A percentile compares a stretch with the other conserved stretches of the same genome.
These are phyloP conservation scores for Metschnikowia amazonensis DNA, from an alignment of 805 yeast genomes.

Conservation along the genomic window DNA sequence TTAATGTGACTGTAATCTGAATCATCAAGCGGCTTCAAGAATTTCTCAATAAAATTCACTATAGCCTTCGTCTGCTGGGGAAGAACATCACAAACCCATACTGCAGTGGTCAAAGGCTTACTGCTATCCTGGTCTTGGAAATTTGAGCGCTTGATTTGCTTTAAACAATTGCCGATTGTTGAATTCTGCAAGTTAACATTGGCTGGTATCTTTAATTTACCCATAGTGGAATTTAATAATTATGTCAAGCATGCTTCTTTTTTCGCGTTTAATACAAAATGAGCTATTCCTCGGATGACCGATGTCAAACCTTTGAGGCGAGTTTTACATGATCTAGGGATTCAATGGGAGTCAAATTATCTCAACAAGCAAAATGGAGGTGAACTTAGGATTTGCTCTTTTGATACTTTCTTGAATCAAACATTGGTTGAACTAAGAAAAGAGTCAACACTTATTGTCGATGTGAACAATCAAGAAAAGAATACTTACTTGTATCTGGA, in stretches of 20 bases:
- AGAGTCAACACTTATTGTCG: background rate
- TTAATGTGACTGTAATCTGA: slow-evolving; percentile 45
- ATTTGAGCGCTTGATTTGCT: slow-evolving; percentile 40
- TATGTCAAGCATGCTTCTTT: background rate
- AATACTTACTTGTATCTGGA: slow-evolving; percentile 4
- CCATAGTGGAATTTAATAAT: slow-evolving; percentile 6
- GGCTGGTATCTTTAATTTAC: slow-evolving; percentile 12
- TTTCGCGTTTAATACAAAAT: slow-evolving; percentile 1
- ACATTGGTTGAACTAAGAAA: background rate
- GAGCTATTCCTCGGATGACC: background rate
- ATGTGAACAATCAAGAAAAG: background rate
- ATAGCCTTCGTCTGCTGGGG: slow-evolving; percentile 34
- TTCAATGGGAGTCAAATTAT: background rate
- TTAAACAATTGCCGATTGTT: slow-evolving; percentile 40
- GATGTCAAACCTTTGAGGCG: background rate
- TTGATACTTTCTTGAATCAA: background rate
- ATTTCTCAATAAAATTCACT: slow-evolving; percentile 25
- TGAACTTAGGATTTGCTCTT: background rate
- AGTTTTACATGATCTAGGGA: background rate
- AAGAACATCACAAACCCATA: slow-evolving; percentile 47
- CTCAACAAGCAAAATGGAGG: background rate
- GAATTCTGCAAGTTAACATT: slow-evolving; percentile 47
- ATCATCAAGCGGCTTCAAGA: slow-evolving; percentile 25
- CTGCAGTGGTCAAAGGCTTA: slow-evolving; percentile 29
- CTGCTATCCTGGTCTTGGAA: slow-evolving; percentile 7